Base-by-base conservation (phyloP, 1,284 basidiomycete species). In the Moniliophthora roreri region DNA sequence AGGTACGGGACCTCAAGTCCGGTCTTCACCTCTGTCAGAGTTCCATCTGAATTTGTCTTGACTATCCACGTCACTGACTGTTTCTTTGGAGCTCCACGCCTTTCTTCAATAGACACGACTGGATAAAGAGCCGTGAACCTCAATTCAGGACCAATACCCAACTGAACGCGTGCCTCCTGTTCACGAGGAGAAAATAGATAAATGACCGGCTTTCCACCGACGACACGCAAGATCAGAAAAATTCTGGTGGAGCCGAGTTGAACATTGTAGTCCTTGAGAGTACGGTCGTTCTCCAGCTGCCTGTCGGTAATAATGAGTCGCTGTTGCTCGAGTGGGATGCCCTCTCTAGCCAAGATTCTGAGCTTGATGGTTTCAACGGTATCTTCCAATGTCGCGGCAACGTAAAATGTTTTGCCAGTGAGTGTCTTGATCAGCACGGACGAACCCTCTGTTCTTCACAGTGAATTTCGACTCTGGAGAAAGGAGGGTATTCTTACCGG, bases 121-220 rank as follows among this genome's bases (percentile, higher is more conserved):
- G 72, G 71, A 37, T 73, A 71, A 1, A 72, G 52, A 0, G 61
- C 62, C 1, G 65, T 69, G 37, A 74, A 66, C 16, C 58, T 37
- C 69, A 67, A 68, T 35, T 63, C 53, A 7, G 62, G 62, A 11
- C 53, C 52, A n/a, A 72, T 59, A 4, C 62, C 62, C 6, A 72
- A 56, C 3, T 54, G 52, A 48, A 69, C 60, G 0, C 57, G 51
- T 0, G 62, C 61, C 7, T 60, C 58, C 11, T 63, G 52, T 15
- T 55, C 51, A 8, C 48, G 20, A 0, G 66, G 68, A 3, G 65
- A 61, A 50, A 61, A 60, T 18, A 71, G 58, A 45, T 71, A 69
- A n/a, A 70, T 67, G 21, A 70, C 65, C 2, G 69, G 70, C 50
- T 70, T 71, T 11, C 60, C 53, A 21, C 56, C 51, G 8, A 16